Evolutionary conservation across 371 early-diverging fungal genomes (phyloP).

Genomic region (Basidiobolus meristosporus): DNA sequence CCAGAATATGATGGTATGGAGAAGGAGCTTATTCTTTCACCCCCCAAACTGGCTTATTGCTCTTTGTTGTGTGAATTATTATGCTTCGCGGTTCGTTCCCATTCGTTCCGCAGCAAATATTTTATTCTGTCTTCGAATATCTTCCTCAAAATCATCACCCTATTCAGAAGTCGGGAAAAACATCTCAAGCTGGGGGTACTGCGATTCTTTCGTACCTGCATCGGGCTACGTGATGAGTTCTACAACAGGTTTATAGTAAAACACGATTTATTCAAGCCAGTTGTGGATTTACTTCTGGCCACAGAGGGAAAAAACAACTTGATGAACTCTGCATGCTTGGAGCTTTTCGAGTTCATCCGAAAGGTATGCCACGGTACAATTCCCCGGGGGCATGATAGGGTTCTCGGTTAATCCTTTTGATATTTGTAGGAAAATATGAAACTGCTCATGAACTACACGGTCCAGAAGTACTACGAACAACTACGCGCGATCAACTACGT

Average conservation of each 20-base stretch:
- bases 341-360: slow-evolving; percentile 61
- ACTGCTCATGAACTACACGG: slow-evolving; percentile 41
- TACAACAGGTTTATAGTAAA: slow-evolving; percentile 45
- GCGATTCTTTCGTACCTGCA: slow-evolving; percentile 51
- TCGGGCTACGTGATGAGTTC: slow-evolving; percentile 62
- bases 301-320: slow-evolving; percentile 54
- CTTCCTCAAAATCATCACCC: slow-evolving; percentile 26
- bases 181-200: slow-evolving; percentile 56
- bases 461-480: slow-evolving; percentile 30
- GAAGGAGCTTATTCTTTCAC: slow-evolving; percentile 5
- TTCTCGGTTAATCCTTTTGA: no score
- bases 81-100: slow-evolving; percentile 11
- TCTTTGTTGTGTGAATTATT: slow-evolving; percentile 57
- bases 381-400: no score
- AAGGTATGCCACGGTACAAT: slow-evolving; percentile 16
- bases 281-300: slow-evolving; percentile 40
- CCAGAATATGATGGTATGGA: slow-evolving; percentile 1
- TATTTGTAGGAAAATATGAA: slow-evolving; percentile 39
- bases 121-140: slow-evolving; percentile 40
- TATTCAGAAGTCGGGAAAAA: slow-evolving; percentile 42
- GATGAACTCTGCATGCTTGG: slow-evolving; percentile 72
- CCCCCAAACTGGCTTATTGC: slow-evolving; percentile 13
- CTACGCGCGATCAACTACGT: slow-evolving; percentile 38
- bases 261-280: slow-evolving; percentile 38
- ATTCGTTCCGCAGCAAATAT: slow-evolving; percentile 55